Evolutionary conservation across 2,329 filamentous ascomycete species (phyloP).

Genomic region (Tricladium varicosporioides): DNA sequence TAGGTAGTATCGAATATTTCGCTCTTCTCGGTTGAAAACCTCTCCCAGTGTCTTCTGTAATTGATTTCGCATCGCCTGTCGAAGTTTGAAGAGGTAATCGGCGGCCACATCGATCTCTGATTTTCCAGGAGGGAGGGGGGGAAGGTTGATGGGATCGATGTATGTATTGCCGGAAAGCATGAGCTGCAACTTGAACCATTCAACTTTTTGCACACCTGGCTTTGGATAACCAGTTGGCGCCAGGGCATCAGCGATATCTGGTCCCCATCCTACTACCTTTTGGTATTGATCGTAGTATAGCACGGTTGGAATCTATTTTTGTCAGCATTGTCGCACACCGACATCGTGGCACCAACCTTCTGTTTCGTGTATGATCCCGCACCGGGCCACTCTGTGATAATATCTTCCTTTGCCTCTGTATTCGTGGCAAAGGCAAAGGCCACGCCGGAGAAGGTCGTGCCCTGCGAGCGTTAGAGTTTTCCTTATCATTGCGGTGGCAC

Average conservation of each 20-base stretch:
- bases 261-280: slow-evolving; percentile 99
- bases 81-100: slow-evolving; percentile 97
- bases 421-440: slow-evolving; percentile 93
- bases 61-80: slow-evolving; percentile 93
- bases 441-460: slow-evolving; percentile 96
- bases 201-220: slow-evolving; percentile 95
- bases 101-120: slow-evolving; percentile 99
- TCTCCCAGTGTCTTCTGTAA: slow-evolving; percentile 95
- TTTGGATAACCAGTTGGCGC: slow-evolving; percentile 97
- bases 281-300: slow-evolving; percentile 99
- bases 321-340: slow-evolving; percentile 19
- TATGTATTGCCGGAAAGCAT: slow-evolving; percentile 99
- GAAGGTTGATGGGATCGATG: slow-evolving; percentile 98
- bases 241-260: slow-evolving; percentile 94
- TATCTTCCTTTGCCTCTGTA: slow-evolving; percentile 96
- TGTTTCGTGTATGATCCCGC: slow-evolving; percentile 98
- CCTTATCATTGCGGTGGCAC: slow-evolving; percentile 17
- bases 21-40: slow-evolving; percentile 96
- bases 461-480: slow-evolving; percentile 48
- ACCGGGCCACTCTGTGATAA: slow-evolving; percentile 98
- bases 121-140: slow-evolving; percentile 93
- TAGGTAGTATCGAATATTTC: slow-evolving; percentile 95
- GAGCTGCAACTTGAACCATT: slow-evolving; percentile 99
- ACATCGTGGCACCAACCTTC: slow-evolving; percentile 61
- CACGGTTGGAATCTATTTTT: slow-evolving; percentile 85